Conservation (phyloP, 202 grass and related monocot genomes). For the Setaria italica region DNA sequence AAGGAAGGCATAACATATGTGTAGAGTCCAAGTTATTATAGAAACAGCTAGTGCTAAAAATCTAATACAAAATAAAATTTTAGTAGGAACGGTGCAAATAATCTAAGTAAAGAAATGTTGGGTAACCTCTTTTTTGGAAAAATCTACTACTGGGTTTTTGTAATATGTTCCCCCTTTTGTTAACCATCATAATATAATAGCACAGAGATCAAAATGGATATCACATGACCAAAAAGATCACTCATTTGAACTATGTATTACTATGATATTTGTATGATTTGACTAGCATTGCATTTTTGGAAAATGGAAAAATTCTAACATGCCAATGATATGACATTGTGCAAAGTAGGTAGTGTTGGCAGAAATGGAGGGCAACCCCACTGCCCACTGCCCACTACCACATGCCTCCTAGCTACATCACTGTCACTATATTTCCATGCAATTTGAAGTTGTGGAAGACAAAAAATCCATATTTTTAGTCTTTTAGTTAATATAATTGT, state of each 20-base stretch:
- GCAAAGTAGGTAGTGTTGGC: background rate
- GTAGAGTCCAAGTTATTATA: slow-evolving; percentile 1
- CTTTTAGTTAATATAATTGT: too few relatives aligned
- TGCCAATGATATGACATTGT: background rate
- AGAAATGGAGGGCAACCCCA: background rate
- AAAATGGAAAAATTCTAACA: background rate
- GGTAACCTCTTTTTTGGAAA: background rate
- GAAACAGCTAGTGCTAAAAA: slow-evolving; percentile 8
- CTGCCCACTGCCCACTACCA: too few relatives aligned
- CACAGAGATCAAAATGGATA: background rate
- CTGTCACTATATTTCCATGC: too few relatives aligned
- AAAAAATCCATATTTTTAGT: too few relatives aligned
- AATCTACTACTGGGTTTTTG: background rate
- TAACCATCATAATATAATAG: background rate
- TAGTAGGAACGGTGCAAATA: background rate
- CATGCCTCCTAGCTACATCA: too few relatives aligned
- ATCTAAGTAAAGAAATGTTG: background rate
- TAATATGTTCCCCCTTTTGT: background rate
- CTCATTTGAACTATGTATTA: background rate
- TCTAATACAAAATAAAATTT: slow-evolving; percentile 12
- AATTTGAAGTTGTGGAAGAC: too few relatives aligned
- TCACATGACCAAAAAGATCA: background rate
- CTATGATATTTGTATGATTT: background rate
- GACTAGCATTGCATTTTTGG: background rate
- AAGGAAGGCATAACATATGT: slow-evolving; percentile 25